Evolutionary conservation across 2,329 filamentous ascomycete genomes (phyloP).

Genomic region (Mycosphaerella sp.): DNA sequence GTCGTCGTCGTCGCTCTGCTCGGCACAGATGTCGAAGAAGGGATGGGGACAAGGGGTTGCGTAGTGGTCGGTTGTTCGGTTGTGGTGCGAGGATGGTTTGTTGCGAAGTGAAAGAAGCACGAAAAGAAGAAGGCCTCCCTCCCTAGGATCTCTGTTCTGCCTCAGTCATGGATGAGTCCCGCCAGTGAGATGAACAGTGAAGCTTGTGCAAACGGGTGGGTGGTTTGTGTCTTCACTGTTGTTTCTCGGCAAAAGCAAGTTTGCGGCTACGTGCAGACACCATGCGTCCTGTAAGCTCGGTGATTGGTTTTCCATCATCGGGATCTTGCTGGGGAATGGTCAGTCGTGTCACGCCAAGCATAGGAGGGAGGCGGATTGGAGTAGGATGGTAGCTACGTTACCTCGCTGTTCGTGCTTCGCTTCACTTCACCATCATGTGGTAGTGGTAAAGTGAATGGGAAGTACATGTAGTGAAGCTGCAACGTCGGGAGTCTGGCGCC

Average conservation of each 20-base stretch:
- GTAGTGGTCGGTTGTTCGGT: slow-evolving; percentile 1
- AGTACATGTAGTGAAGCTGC: too few relatives aligned
- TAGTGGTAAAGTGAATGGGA: too few relatives aligned
- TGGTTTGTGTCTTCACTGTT: not conserved
- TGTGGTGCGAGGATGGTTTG: not conserved
- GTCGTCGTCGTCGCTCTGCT: slow-evolving; percentile 6
- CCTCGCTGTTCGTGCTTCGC: too few relatives aligned
- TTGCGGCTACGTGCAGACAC: slow-evolving; percentile 24
- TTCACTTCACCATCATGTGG: too few relatives aligned
- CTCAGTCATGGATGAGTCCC: slow-evolving; percentile 25
- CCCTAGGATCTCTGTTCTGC: slow-evolving; percentile 32
- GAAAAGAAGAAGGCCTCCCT: slow-evolving; percentile 3
- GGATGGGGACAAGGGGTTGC: slow-evolving; percentile 11
- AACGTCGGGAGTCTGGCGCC: too few relatives aligned
- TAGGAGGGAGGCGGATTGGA: too few relatives aligned
- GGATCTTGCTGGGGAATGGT: not conserved
- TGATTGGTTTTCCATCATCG: slow-evolving; percentile 21
- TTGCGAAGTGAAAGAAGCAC: slow-evolving; percentile 7
- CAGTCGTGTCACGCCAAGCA: too few relatives aligned
- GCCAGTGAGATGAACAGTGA: slow-evolving; percentile 9
- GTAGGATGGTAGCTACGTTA: too few relatives aligned
- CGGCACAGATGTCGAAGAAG: slow-evolving; percentile 11
- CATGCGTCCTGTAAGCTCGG: slow-evolving; percentile 23
- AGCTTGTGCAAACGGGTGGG: slow-evolving; percentile 1
- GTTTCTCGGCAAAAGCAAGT: slow-evolving; percentile 2